Base-by-base conservation (phyloP, 768 basidiomycete species). In the Hericium alpestre region DNA sequence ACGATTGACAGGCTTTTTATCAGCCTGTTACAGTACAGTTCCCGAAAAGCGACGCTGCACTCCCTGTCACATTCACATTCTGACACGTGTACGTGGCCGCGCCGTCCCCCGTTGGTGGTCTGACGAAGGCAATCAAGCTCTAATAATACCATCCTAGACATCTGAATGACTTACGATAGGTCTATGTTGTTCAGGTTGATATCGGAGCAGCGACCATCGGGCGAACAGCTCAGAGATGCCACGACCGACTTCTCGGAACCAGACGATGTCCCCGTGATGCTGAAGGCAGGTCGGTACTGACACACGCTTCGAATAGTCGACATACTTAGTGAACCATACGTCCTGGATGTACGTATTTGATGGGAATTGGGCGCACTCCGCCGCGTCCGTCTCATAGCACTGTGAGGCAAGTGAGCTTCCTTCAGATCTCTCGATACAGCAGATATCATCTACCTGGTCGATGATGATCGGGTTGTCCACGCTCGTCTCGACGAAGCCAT, bases 401-500 rank as follows among this genome's bases (percentile, higher is more conserved):
- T 79, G 39, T 43, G 18, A 5, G 15, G 4, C 18, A 43, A 43
- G 15, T 43, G 8, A 32, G 32, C 6, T 32, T 9, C 9, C 32
- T 32, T 32, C 9, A 9, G 32, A 32, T 32, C 32, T 8, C 32
- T 10, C 7, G 8, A 6, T 32, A 32, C 32, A 32, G 32, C 32
- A 32, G 32, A 32, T 32, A 32, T 32, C 9, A 32, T 32, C 15
- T 23, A 77, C 79, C 67, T 82, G 76, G 60, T 80, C 79, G 57
- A 86, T 80, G 50, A 82, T 67, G 32, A 86, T 70, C 7, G 84
- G 83, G 60, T 80, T 74, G 58, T 82, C 80, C 43, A 82, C 80
- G 40, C 80, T 76, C 53, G 69, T 73, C 58, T 79, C 79, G 18
- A 73, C 58, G 66, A 82, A 82, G 59, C 73, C 70, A n/a, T 66